Evolutionary conservation across 2,329 filamentous ascomycete genomes (phyloP), one percentile per base, ranked within the genome.

Genomic region (Cladosporium sp.): DNA sequence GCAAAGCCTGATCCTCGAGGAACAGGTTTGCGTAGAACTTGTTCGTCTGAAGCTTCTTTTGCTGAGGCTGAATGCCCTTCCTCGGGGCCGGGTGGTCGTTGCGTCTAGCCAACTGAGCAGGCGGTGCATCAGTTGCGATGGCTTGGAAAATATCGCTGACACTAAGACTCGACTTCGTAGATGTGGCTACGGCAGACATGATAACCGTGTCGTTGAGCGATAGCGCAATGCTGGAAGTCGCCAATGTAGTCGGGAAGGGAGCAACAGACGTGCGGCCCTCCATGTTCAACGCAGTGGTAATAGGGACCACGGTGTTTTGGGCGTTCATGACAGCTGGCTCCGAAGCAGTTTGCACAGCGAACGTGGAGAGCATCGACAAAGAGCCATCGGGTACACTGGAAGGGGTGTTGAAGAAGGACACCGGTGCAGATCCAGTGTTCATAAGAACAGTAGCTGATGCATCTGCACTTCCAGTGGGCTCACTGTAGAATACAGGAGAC

Each of bases 1-100:
- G 82, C 6, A 82, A 82, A 4, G 79, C 83, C 72, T 96, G 91
- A 43, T 80, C 81, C 4, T 86, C 88, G 0, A 97, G 78, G 71
- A 91, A 91, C 63, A 94, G 85, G 67, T 94, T 94, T 65, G 87
- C 74, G 59, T 80, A 81, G 65, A 81, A 81, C 56, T 90, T 92
- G 78, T 92, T 93, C 22, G 89, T 93, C 51, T 84, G 78, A 47
- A 90, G 75, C 3, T 87, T 72, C 15, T 69, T 68, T 7, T 65
- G 59, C 49, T 76, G 73, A 37, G 69, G 65, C 55, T 75, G 72
- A 36, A 77, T 74, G 5, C 74, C 74, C 19, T 64, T 69, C 7
- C 68, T 66, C 9, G 73, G 66, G 0, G 76, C 74, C 9, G 78
- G 77, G 59, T 80, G 77, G 43, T 75, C 70, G 5, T 64, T 59